Conservation (phyloP, 2,329 filamentous ascomycete genomes). For the Microsporum audouinii region DNA sequence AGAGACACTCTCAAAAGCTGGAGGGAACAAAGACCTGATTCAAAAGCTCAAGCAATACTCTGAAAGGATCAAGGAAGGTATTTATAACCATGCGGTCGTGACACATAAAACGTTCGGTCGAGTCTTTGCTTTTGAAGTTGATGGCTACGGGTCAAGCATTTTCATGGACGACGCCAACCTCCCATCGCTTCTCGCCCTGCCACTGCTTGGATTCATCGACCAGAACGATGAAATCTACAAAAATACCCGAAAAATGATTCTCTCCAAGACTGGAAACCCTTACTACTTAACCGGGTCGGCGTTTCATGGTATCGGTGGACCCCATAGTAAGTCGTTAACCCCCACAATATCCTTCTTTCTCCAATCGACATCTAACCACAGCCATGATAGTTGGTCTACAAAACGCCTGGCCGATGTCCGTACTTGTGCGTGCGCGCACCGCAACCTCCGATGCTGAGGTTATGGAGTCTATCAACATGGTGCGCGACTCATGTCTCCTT, state of each 20-base stretch:
- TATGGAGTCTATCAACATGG: slow-evolving; percentile 55
- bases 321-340: slow-evolving; percentile 41
- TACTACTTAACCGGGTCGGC: slow-evolving; percentile 69
- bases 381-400: slow-evolving; percentile 56
- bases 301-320: slow-evolving; percentile 81
- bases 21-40: slow-evolving; percentile 43
- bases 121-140: slow-evolving; percentile 55
- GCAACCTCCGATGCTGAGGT: slow-evolving; percentile 75
- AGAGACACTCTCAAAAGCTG: slow-evolving; percentile 50
- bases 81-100: slow-evolving; percentile 72
- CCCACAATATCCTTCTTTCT: neutral
- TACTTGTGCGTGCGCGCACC: slow-evolving; percentile 85
- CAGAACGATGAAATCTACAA: slow-evolving; percentile 60
- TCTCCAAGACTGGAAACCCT: slow-evolving; percentile 67
- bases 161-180: slow-evolving; percentile 58
- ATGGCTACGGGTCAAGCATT: slow-evolving; percentile 51
- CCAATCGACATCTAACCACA: slow-evolving; percentile 2
- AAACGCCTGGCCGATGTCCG: slow-evolving; percentile 94
- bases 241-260: slow-evolving; percentile 76
- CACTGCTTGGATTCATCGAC: slow-evolving; percentile 47
- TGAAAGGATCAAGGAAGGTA: slow-evolving; percentile 57
- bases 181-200: slow-evolving; percentile 50
- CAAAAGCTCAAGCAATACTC: slow-evolving; percentile 45
- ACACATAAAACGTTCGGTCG: slow-evolving; percentile 40
- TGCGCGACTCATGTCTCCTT: slow-evolving; percentile 62